phyloP scores from a whole-genome alignment of 192 early-diverging fungal genomes.

The Chytriomyces confervae region DNA sequence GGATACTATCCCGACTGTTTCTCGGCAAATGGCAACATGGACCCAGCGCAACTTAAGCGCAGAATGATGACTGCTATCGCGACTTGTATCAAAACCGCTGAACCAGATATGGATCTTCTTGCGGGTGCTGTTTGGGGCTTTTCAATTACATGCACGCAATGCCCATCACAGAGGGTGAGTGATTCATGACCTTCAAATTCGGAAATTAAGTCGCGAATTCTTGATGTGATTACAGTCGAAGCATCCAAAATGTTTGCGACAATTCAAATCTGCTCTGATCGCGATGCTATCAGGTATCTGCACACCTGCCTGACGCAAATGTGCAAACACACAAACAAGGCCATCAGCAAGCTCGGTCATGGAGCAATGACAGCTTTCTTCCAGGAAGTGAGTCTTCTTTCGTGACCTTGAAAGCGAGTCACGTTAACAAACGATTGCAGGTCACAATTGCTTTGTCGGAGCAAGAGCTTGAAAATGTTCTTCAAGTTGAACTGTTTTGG shows the following conservation, averaged over 20 bases:
- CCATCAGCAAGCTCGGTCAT: slow-evolving; percentile 20
- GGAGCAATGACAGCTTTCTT: slow-evolving; percentile 31
- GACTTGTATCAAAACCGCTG: slow-evolving; percentile 29
- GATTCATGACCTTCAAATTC: not conserved
- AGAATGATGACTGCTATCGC: slow-evolving; percentile 22
- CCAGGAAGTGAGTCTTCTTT: not conserved
- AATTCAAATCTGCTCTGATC: slow-evolving; percentile 29
- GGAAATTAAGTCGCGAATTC: not conserved
- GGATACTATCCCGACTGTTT: slow-evolving; percentile 34
- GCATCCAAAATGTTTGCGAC: slow-evolving; percentile 8
- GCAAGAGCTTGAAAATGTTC: slow-evolving; percentile 28
- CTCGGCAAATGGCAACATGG: slow-evolving; percentile 22
- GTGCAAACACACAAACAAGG: slow-evolving; percentile 22
- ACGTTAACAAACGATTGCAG: not conserved
- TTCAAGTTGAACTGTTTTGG: slow-evolving; percentile 42
- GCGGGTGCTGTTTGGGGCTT: slow-evolving; percentile 46
- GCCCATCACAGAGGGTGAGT: slow-evolving; percentile 22
- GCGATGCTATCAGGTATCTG: slow-evolving; percentile 10
- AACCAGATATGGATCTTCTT: slow-evolving; percentile 36
- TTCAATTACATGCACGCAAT: slow-evolving; percentile 37
- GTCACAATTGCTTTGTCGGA: not conserved
- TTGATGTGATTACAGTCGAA: slow-evolving; percentile 26
- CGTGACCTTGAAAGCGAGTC: not conserved
- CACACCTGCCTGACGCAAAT: slow-evolving; percentile 32
- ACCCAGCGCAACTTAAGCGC: slow-evolving; percentile 32